A percentile compares a stretch with the other conserved stretches of the same genome.
Conservation (phyloP, 2,329 filamentous ascomycete species). For the Metarhizium rileyi region DNA sequence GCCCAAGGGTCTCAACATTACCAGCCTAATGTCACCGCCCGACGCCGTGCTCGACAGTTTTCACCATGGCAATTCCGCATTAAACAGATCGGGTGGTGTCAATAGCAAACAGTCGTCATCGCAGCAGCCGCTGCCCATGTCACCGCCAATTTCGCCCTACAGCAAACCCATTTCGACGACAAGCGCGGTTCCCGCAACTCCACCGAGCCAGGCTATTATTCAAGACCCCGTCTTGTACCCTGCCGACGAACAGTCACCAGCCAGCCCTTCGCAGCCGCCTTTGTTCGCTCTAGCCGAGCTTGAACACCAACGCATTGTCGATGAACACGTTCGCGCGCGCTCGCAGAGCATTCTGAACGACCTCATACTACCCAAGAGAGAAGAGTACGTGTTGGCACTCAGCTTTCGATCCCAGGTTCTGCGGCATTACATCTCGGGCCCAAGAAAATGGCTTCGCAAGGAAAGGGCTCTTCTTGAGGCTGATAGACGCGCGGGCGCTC, state of each 20-base stretch:
- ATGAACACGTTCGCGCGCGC: slow-evolving; percentile 38
- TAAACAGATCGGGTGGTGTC: slow-evolving; percentile 6
- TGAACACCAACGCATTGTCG: slow-evolving; percentile 36
- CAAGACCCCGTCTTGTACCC: slow-evolving; percentile 53
- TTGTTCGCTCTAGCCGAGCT: slow-evolving; percentile 37
- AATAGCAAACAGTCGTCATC: slow-evolving; percentile 18
- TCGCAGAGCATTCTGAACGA: slow-evolving; percentile 31
- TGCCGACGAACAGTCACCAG: slow-evolving; percentile 27
- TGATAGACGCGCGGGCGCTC: slow-evolving; percentile 33
- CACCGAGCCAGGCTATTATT: slow-evolving; percentile 22
- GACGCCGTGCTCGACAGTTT: slow-evolving; percentile 48
- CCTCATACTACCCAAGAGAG: slow-evolving; percentile 36
- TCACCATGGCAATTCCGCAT: slow-evolving; percentile 16
- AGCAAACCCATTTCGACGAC: slow-evolving; percentile 28
- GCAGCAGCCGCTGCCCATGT: slow-evolving; percentile 34
- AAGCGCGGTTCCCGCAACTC: slow-evolving; percentile 18
- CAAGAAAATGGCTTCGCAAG: slow-evolving; percentile 35
- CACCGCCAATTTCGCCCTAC: slow-evolving; percentile 47
- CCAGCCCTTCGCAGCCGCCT: slow-evolving; percentile 35
- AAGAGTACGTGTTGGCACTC: slow-evolving; percentile 45
- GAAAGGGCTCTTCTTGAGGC: slow-evolving; percentile 41
- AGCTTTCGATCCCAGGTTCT: slow-evolving; percentile 44
- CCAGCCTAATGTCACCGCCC: slow-evolving; percentile 53
- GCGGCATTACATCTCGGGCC: slow-evolving; percentile 34
- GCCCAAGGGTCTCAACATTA: slow-evolving; percentile 38